phyloP scores from a whole-genome alignment of 495 filamentous ascomycete genomes.

The Hypomontagnella submonticulosa region DNA sequence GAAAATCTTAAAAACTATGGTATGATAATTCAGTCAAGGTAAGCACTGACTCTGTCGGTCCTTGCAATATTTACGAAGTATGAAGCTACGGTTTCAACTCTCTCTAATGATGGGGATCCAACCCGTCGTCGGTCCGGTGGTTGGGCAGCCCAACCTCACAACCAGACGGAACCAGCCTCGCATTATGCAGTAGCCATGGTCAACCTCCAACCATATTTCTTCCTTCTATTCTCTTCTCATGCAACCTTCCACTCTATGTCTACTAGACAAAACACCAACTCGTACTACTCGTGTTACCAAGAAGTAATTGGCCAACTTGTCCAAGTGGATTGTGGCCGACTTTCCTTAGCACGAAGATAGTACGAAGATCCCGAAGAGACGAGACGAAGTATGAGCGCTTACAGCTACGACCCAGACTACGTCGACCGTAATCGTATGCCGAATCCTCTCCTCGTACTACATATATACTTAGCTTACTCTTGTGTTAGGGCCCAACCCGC shows the following conservation, averaged over 20 bases:
- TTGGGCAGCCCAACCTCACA: constrained; percentile 39
- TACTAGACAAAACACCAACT: constrained; percentile 22
- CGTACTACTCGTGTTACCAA: constrained; percentile 35
- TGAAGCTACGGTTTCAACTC: constrained; percentile 25
- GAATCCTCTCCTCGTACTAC: neutral
- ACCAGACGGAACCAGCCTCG: constrained; percentile 32
- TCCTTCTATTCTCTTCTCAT: constrained; percentile 19
- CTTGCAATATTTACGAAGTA: neutral
- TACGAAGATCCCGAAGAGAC: constrained; percentile 1
- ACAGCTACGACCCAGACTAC: constrained; percentile 17
- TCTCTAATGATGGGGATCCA: constrained; percentile 8
- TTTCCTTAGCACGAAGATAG: constrained; percentile 1
- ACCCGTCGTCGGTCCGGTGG: constrained; percentile 19
- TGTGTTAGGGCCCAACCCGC: constrained; percentile 25
- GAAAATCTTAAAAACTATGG: too few species aligned
- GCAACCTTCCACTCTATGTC: constrained; percentile 32
- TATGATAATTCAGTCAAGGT: constrained; percentile 2
- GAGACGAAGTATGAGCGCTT: constrained; percentile 30
- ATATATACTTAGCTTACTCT: constrained; percentile 18
- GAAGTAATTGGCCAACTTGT: constrained; percentile 37
- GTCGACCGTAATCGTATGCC: constrained; percentile 34
- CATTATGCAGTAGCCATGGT: constrained; percentile 21
- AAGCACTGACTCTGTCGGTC: constrained; percentile 5
- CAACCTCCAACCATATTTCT: constrained; percentile 44
- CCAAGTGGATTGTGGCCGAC: constrained; percentile 35